phyloP scores from a whole-genome alignment of 2,329 filamentous ascomycete species.

The Shiraia sp. region DNA sequence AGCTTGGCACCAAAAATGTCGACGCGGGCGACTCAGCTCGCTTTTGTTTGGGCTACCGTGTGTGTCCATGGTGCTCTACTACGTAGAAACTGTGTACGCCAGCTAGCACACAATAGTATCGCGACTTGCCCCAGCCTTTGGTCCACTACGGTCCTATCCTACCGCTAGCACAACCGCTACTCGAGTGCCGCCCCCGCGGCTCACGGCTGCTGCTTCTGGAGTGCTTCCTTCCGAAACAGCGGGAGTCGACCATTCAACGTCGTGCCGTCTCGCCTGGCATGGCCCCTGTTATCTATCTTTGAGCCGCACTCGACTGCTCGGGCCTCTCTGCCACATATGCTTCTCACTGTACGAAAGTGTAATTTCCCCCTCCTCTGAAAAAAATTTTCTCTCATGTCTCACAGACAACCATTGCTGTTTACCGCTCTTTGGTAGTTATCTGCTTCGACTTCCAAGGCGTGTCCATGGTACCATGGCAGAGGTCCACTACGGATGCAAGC shows the following conservation, averaged over 20 bases:
- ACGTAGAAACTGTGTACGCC: too few species aligned
- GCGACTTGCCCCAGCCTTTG: too few species aligned
- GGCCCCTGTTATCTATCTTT: constrained; percentile 32
- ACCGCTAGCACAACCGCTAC: constrained; percentile 24
- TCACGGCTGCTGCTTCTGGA: constrained; percentile 24
- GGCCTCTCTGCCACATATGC: constrained; percentile 29
- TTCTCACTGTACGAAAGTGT: constrained; percentile 27
- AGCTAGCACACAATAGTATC: too few species aligned
- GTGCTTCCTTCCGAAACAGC: constrained; percentile 28
- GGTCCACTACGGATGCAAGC: constrained; percentile 36
- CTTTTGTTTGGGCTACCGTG: too few species aligned
- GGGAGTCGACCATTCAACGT: constrained; percentile 36
- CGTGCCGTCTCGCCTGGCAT: constrained; percentile 28
- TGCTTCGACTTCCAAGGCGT: constrained; percentile 18
- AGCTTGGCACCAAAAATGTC: constrained; percentile 8
- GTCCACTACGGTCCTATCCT: constrained; percentile 9
- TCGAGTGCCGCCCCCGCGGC: constrained; percentile 30
- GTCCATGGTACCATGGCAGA: constrained; percentile 20
- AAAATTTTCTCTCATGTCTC: constrained; percentile 42
- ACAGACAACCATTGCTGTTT: constrained; percentile 33
- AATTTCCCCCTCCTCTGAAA: constrained; percentile 44
- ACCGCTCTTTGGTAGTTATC: constrained; percentile 37
- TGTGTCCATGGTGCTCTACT: too few species aligned
- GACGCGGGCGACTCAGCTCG: constrained; percentile 16
- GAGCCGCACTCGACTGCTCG: constrained; percentile 43